Conservation (phyloP, 73 alveolate genomes). For the Tetrahymena borealis region DNA sequence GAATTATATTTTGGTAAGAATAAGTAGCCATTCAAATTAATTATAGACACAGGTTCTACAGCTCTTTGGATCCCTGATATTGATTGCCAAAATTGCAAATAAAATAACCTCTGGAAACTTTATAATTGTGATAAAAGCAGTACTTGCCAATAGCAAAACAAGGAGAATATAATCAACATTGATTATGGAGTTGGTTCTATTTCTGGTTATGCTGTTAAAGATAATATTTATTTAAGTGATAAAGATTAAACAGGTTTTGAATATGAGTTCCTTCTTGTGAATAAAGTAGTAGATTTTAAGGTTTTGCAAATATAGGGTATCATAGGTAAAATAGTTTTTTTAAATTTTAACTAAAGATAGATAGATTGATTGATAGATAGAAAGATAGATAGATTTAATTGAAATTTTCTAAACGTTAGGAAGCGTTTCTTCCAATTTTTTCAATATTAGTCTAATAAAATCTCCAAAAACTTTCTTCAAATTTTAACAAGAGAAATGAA, state of each 20-base stretch:
- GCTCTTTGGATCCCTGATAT: constrained; percentile 20
- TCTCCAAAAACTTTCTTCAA: too few relatives aligned
- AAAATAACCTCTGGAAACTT: neutral
- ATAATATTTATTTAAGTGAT: neutral
- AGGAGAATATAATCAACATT: neutral
- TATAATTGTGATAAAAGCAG: constrained; percentile 13
- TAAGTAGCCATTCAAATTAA: neutral
- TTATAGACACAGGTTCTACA: constrained; percentile 43
- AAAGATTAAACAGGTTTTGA: neutral
- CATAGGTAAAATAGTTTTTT: neutral
- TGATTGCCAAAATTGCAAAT: constrained; percentile 16
- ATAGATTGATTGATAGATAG: too few relatives aligned
- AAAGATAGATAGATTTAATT: neutral
- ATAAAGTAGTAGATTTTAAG: neutral
- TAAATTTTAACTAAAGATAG: too few relatives aligned
- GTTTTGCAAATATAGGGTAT: neutral
- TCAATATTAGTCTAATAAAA: neutral
- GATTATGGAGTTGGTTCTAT: constrained; percentile 20
- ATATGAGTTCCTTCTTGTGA: neutral
- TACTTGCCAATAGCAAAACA: neutral
- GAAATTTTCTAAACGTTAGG: neutral
- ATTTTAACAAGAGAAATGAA: too few relatives aligned
- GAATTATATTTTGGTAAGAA: neutral
- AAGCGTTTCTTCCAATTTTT: neutral
- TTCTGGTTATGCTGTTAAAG: constrained; percentile 1